These are phyloP conservation scores for Quercus rubra DNA, from an alignment of 306 rosid species.

Conservation along the genomic window DNA sequence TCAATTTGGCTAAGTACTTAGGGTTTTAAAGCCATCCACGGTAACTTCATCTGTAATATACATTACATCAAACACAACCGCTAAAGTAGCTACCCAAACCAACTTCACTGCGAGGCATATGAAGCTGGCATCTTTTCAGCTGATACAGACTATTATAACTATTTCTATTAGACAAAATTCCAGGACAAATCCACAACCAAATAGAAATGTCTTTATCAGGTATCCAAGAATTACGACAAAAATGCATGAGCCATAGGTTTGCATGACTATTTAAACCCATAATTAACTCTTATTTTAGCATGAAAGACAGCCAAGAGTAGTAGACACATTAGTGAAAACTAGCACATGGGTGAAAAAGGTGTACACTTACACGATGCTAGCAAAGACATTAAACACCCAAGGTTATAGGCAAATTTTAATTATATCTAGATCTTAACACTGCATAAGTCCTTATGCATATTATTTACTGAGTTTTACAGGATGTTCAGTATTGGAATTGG, in stretches of 20 bases:
- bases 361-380: conserved; percentile 42
- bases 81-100: background rate
- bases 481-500: no score
- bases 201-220: no score
- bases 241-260: no score
- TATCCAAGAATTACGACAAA: no score
- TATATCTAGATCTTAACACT: no score
- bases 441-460: no score
- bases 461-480: no score
- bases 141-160: background rate
- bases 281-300: background rate
- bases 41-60: background rate
- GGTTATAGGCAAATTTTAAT: no score
- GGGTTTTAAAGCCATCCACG: background rate
- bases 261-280: no score
- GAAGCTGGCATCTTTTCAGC: background rate
- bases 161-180: background rate
- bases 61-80: background rate
- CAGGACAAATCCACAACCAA: background rate
- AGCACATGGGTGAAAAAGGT: background rate
- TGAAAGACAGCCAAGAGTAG: background rate
- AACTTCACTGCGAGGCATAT: background rate
- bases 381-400: conserved; percentile 31
- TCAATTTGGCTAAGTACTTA: background rate
- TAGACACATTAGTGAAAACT: background rate